Conservation (phyloP, 768 basidiomycete genomes). For the Pulveroboletus sp. region DNA sequence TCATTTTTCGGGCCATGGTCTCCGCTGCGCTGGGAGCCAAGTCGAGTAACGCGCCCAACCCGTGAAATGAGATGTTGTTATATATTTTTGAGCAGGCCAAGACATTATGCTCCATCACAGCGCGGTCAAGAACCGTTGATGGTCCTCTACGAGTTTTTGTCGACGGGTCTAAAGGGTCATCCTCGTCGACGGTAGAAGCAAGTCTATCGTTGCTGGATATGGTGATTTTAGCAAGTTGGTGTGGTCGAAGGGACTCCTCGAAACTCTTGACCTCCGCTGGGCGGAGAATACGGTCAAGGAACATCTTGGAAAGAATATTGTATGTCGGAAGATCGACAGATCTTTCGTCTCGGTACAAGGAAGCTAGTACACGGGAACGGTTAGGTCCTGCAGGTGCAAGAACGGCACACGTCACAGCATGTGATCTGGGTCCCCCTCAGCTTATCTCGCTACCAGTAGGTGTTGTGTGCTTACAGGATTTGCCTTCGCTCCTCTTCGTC, state of each 20-base stretch:
- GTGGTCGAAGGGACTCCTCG: conserved; percentile 78
- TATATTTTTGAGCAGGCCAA: conserved; percentile 96
- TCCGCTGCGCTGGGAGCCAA: conserved; percentile 91
- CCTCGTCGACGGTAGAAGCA: conserved; percentile 60
- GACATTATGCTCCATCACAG: conserved; percentile 98
- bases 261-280: conserved; percentile 87
- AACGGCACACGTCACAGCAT: conserved; percentile 94
- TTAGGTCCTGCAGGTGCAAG: conserved; percentile 96
- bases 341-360: conserved; percentile 92
- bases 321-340: conserved; percentile 72
- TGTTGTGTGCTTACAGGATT: conserved; percentile 64
- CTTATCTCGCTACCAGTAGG: not conserved
- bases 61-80: conserved; percentile 93
- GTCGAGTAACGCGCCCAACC: conserved; percentile 86
- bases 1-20: conserved; percentile 97
- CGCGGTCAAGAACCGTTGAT: conserved; percentile 91
- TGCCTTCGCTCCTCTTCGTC: conserved; percentile 90
- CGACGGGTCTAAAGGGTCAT: conserved; percentile 48
- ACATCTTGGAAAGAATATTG: conserved; percentile 96
- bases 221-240: conserved; percentile 90
- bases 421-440: conserved; percentile 46
- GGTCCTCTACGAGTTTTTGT: conserved; percentile 84
- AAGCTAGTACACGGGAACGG: conserved; percentile 87
- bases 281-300: conserved; percentile 94
- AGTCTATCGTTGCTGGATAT: conserved; percentile 80